Percentiles rank a stretch among this genome's conserved stretches.
Conservation (phyloP, 495 filamentous ascomycete species). For the Podospora australis region DNA sequence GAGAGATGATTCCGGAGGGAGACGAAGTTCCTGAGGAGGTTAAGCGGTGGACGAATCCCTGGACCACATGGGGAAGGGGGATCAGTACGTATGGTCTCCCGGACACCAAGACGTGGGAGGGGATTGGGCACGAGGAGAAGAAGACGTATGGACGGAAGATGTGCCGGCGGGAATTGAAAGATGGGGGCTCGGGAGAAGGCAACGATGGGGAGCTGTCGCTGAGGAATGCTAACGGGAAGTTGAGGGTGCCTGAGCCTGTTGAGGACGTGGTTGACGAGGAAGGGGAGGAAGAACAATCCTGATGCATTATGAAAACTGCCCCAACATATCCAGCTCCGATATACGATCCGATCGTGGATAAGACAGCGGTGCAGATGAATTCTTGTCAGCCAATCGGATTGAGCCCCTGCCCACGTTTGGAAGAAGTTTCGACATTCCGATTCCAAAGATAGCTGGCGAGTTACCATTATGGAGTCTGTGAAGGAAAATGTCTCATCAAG, state of each 20-base stretch:
- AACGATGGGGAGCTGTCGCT: background rate
- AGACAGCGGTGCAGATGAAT: too few species aligned
- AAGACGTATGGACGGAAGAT: constrained; percentile 19
- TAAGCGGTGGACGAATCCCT: constrained; percentile 24
- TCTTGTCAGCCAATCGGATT: too few species aligned
- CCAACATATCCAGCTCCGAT: background rate
- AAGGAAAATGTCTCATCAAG: too few species aligned
- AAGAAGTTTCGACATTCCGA: too few species aligned
- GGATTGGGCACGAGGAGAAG: constrained; percentile 27
- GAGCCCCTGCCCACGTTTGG: too few species aligned
- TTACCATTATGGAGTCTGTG: too few species aligned
- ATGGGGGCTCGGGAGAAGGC: too few species aligned
- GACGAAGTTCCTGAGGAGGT: constrained; percentile 21
- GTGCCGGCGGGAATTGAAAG: constrained; percentile 11
- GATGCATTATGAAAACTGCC: background rate
- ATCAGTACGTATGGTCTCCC: constrained; percentile 29
- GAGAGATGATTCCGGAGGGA: constrained; percentile 10
- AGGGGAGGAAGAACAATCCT: constrained; percentile 10
- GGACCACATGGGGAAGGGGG: constrained; percentile 29
- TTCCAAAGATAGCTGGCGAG: too few species aligned
- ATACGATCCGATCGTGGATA: too few species aligned
- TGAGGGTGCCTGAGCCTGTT: background rate
- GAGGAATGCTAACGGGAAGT: constrained; percentile 3
- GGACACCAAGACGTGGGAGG: constrained; percentile 31
- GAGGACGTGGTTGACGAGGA: background rate